phyloP scores from a whole-genome alignment of 495 filamentous ascomycete species.

The Mytilinidion resinicola region DNA sequence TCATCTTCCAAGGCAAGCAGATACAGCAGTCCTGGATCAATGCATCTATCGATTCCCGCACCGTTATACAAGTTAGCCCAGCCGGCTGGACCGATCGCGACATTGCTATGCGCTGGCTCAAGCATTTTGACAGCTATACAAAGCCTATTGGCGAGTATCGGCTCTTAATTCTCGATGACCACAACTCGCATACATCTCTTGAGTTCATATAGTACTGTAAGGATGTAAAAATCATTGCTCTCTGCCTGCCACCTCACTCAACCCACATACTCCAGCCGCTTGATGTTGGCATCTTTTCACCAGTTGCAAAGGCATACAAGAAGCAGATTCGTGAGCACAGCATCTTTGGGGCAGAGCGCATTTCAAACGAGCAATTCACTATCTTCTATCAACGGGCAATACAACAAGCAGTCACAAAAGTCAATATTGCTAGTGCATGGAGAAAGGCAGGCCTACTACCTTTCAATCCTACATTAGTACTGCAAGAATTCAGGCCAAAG shows the following conservation, averaged over 20 bases:
- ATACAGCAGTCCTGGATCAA: not conserved
- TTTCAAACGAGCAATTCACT: not conserved
- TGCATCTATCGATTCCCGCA: no score
- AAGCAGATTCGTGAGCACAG: no score
- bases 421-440: not conserved
- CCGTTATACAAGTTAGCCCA: no score
- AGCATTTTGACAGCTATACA: no score
- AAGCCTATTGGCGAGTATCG: not conserved
- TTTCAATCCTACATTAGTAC: no score
- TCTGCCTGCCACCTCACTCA: not conserved
- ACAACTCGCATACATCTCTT: not conserved
- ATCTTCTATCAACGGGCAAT: not conserved
- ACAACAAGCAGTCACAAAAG: not conserved
- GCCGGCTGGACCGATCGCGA: no score
- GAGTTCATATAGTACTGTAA: not conserved
- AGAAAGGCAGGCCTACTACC: no score
- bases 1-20: not conserved
- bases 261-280: not conserved
- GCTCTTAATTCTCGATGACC: not conserved
- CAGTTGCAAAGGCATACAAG: not conserved
- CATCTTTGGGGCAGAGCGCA: not conserved
- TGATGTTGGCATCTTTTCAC: not conserved
- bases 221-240: not conserved
- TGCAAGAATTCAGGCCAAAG: no score
- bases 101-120: no score